Percentiles rank a stretch among this genome's conserved stretches.
Conservation (phyloP, 768 basidiomycete genomes). For the Rhizopogon rudus region DNA sequence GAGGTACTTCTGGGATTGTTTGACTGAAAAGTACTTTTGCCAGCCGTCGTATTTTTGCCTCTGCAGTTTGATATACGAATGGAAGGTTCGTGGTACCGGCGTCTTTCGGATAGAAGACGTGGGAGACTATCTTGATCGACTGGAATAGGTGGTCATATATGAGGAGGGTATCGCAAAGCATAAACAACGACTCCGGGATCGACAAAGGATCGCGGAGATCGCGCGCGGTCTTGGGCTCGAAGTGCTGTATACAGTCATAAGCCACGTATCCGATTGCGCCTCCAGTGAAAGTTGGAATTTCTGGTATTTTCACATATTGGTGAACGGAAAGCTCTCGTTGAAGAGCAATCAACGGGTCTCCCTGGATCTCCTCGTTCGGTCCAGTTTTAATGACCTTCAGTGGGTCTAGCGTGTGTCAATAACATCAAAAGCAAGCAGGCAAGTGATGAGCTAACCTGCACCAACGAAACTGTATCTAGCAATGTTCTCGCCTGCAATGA, state of each 20-base stretch:
- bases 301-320: conserved; percentile 87
- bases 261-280: conserved; percentile 97
- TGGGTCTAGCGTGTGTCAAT: conserved; percentile 56
- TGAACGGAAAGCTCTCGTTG: conserved; percentile 85
- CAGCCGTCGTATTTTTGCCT: conserved; percentile 75
- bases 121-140: conserved; percentile 91
- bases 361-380: conserved; percentile 71
- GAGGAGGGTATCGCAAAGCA: conserved; percentile 93
- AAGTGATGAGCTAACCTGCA: conserved; percentile 55
- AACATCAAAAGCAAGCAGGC: neutral
- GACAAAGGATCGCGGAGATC: conserved; percentile 69
- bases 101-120: conserved; percentile 81
- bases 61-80: conserved; percentile 86
- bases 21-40: conserved; percentile 59
- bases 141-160: conserved; percentile 98
- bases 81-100: conserved; percentile 62
- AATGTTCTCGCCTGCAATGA: conserved; percentile 84
- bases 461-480: conserved; percentile 97
- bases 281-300: conserved; percentile 92
- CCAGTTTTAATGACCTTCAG: conserved; percentile 90
- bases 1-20: conserved; percentile 58
- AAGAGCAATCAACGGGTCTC: conserved; percentile 82
- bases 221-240: conserved; percentile 88
- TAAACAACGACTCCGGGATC: conserved; percentile 96
- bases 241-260: conserved; percentile 94